phyloP scores from a whole-genome alignment of 2,329 filamentous ascomycete genomes.

The Sclerotinia trifoliorum region DNA sequence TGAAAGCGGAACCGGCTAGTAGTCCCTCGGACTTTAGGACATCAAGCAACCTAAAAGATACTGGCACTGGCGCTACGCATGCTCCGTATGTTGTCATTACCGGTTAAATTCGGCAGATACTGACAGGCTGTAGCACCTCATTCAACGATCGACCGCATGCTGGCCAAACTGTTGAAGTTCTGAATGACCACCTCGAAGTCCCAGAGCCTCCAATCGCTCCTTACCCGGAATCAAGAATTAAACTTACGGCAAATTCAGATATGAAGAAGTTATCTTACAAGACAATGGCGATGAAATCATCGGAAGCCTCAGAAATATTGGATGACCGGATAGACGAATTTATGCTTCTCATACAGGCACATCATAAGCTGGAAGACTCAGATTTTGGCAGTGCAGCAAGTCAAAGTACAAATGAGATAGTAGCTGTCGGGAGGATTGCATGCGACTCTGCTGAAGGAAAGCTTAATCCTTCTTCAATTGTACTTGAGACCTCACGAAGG shows the following conservation, averaged over 20 bases:
- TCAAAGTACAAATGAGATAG: conserved; percentile 80
- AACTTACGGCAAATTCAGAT: conserved; percentile 81
- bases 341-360: conserved; percentile 66
- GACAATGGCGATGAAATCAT: conserved; percentile 90
- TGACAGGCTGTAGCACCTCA: conserved; percentile 51
- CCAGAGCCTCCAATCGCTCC: conserved; percentile 70
- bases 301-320: conserved; percentile 86
- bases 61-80: background rate
- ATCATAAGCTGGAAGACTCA: conserved; percentile 73
- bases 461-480: conserved; percentile 78
- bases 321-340: conserved; percentile 97
- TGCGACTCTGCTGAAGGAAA: conserved; percentile 84
- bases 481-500: conserved; percentile 83
- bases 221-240: conserved; percentile 74
- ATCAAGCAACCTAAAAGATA: conserved; percentile 33
- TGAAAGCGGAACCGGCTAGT: conserved; percentile 46
- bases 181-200: conserved; percentile 71
- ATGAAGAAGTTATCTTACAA: conserved; percentile 89
- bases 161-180: conserved; percentile 77
- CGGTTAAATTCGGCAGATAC: conserved; percentile 6
- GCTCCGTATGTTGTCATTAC: conserved; percentile 5
- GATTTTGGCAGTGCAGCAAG: conserved; percentile 84
- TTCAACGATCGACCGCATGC: conserved; percentile 77
- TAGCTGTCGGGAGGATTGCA: conserved; percentile 88
- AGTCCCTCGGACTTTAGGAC: conserved; percentile 49